These are phyloP conservation scores for Suillus subaureus DNA, from an alignment of 768 basidiomycete species.

Conservation along the genomic window DNA sequence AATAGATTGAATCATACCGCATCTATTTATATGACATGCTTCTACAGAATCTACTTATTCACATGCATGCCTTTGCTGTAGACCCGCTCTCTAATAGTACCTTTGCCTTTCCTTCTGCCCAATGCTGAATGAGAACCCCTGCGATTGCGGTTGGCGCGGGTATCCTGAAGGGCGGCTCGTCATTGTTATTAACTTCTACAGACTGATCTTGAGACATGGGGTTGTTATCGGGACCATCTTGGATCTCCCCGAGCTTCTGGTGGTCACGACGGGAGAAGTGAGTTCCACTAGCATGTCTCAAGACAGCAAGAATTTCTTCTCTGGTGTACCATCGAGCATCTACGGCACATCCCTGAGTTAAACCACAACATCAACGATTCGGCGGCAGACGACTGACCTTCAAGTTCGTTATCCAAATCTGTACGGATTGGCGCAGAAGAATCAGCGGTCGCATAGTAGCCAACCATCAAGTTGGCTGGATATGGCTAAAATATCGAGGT, in stretches of 20 bases:
- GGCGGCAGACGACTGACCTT: slow-evolving; percentile 52
- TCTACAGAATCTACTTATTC: slow-evolving; percentile 11
- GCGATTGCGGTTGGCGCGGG: slow-evolving; percentile 80
- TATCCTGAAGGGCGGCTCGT: slow-evolving; percentile 65
- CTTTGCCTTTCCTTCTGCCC: slow-evolving; percentile 59
- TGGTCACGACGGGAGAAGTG: slow-evolving; percentile 50
- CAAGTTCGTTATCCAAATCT: slow-evolving; percentile 96
- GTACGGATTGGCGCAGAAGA: slow-evolving; percentile 70
- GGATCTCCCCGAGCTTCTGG: slow-evolving; percentile 46
- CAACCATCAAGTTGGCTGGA: slow-evolving; percentile 89
- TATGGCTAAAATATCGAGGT: slow-evolving; percentile 61
- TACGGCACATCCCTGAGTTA: slow-evolving; percentile 30
- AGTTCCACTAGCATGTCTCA: slow-evolving; percentile 58
- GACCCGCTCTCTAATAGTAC: slow-evolving; percentile 26
- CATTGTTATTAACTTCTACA: slow-evolving; percentile 21
- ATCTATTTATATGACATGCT: slow-evolving; percentile 39
- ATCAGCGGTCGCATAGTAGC: slow-evolving; percentile 82
- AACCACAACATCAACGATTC: neutral
- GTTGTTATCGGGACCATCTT: slow-evolving; percentile 35
- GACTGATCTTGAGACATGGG: slow-evolving; percentile 19
- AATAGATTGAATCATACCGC: neutral
- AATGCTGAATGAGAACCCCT: slow-evolving; percentile 82
- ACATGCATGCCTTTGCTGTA: slow-evolving; percentile 11
- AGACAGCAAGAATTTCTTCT: slow-evolving; percentile 64
- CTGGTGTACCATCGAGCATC: slow-evolving; percentile 91